Conservation (phyloP, 257 asterid genomes). For the Solanum tarapatanum region DNA sequence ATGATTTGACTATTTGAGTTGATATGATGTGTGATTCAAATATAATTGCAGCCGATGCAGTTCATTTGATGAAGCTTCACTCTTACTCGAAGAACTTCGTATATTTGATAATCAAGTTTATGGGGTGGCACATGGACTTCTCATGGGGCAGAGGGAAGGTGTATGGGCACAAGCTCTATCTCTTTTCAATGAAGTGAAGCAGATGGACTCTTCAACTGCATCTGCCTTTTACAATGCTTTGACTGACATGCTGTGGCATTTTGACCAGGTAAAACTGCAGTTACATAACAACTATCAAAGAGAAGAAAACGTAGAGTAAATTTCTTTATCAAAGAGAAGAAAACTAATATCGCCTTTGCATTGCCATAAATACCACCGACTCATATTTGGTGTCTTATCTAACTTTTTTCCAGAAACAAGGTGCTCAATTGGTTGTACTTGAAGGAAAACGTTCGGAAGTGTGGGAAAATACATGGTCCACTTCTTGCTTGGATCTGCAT, state of each 20-base stretch:
- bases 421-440: constrained; percentile 82
- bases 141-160: constrained; percentile 52
- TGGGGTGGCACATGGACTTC: constrained; percentile 95
- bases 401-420: constrained; percentile 42
- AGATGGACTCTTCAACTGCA: constrained; percentile 84
- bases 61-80: constrained; percentile 82
- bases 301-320: not conserved
- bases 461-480: constrained; percentile 76
- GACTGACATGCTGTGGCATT: constrained; percentile 95
- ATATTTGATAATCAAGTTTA: constrained; percentile 75
- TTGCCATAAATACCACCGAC: not conserved
- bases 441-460: constrained; percentile 82
- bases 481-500: constrained; percentile 84
- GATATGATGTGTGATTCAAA: not conserved
- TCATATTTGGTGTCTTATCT: not conserved
- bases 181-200: constrained; percentile 80
- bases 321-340: not conserved
- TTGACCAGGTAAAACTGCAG: constrained; percentile 63
- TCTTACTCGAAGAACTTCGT: constrained; percentile 75
- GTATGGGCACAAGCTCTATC: constrained; percentile 74
- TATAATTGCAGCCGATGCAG: constrained; percentile 67
- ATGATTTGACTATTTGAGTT: not conserved
- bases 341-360: not conserved
- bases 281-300: not conserved
- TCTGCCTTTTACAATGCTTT: constrained; percentile 93